Evolutionary conservation across 1,284 basidiomycete species (phyloP).

Genomic region (Singerocomus rubriflavus): DNA sequence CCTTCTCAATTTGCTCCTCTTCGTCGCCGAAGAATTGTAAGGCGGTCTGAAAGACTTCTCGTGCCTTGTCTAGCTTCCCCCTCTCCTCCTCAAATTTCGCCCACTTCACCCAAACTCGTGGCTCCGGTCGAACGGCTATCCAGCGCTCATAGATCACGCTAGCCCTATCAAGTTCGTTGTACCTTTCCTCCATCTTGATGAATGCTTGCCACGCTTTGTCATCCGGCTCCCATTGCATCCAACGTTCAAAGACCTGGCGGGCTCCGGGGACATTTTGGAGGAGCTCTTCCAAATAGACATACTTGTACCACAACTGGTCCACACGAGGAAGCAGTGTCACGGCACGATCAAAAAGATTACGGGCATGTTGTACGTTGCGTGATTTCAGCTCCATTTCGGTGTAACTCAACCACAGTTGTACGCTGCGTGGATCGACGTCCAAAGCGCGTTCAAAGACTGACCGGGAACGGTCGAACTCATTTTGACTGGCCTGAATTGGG

Average conservation of each 20-base stretch:
- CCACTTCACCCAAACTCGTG: slow-evolving; percentile 96
- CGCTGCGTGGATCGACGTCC: slow-evolving; percentile 88
- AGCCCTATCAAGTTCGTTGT: slow-evolving; percentile 88
- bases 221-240: slow-evolving; percentile 99
- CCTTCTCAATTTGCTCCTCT: slow-evolving; percentile 95
- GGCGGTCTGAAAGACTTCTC: slow-evolving; percentile 96
- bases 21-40: slow-evolving; percentile 97
- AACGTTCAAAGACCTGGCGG: slow-evolving; percentile 96
- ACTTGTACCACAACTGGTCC: slow-evolving; percentile 98
- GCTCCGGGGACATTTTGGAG: slow-evolving; percentile 95
- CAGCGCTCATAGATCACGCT: slow-evolving; percentile 94
- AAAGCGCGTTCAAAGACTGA: slow-evolving; percentile 97
- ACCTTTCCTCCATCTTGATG: slow-evolving; percentile 95
- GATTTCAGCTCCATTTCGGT: slow-evolving; percentile 99
- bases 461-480: slow-evolving; percentile 89
- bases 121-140: slow-evolving; percentile 91
- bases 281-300: slow-evolving; percentile 97
- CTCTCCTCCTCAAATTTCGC: slow-evolving; percentile 98
- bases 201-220: slow-evolving; percentile 99
- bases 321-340: slow-evolving; percentile 95
- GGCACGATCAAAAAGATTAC: slow-evolving; percentile 95
- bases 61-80: slow-evolving; percentile 79
- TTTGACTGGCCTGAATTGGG: slow-evolving; percentile 79
- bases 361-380: slow-evolving; percentile 93
- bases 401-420: slow-evolving; percentile 94